Conservation (phyloP, 768 basidiomycete genomes). For the Naganishia kalamii region DNA sequence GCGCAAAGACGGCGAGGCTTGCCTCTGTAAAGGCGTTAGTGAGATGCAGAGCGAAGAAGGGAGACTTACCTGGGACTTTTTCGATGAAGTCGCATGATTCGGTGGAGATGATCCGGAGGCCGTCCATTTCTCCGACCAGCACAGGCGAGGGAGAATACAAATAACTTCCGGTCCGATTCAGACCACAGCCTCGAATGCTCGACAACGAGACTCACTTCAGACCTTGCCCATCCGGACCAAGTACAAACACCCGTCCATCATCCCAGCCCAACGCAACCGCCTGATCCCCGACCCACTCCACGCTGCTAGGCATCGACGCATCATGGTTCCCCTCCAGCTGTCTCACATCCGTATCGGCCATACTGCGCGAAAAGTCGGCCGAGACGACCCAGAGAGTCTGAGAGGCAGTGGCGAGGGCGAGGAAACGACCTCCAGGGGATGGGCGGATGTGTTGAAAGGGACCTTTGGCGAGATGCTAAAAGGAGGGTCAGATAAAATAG, state of each 20-base stretch:
- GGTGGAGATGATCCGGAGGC: slow-evolving; percentile 73
- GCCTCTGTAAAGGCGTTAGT: slow-evolving; percentile 53
- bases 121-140: slow-evolving; percentile 80
- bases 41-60: neutral
- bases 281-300: slow-evolving; percentile 96
- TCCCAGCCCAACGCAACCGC: slow-evolving; percentile 81
- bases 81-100: slow-evolving; percentile 82
- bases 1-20: slow-evolving; percentile 74
- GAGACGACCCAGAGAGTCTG: slow-evolving; percentile 89
- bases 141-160: slow-evolving; percentile 68
- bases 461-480: slow-evolving; percentile 68
- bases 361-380: slow-evolving; percentile 76
- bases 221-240: slow-evolving; percentile 86
- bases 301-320: slow-evolving; percentile 52
- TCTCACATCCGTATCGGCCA: slow-evolving; percentile 70
- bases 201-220: slow-evolving; percentile 57
- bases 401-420: slow-evolving; percentile 67
- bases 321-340: slow-evolving; percentile 23
- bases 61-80: slow-evolving; percentile 73
- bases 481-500: neutral
- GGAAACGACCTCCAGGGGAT: slow-evolving; percentile 88
- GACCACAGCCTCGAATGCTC: neutral
- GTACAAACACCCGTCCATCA: slow-evolving; percentile 62
- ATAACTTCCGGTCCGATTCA: slow-evolving; percentile 54
- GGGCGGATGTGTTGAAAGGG: slow-evolving; percentile 82